Evolutionary conservation across 257 asterid species (phyloP), one percentile per base, ranked within the genome.

Genomic region (Nemophila menziesii): DNA sequence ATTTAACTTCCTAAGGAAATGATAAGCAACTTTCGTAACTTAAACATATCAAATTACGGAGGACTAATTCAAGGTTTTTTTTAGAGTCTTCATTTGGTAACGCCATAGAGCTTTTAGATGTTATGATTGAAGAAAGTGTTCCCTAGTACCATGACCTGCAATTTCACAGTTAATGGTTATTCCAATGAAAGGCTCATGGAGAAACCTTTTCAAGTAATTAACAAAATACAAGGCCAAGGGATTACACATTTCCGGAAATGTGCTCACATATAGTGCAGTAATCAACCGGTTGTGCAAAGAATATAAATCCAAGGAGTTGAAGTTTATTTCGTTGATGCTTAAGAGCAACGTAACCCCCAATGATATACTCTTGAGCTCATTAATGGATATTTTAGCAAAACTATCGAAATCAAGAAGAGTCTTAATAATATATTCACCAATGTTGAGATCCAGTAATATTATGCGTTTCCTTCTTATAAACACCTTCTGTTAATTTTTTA

Each of bases 321-420:
- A 68, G 71, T 64, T 82, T 21, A 58, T 75, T 20, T 76, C 83
- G 0, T 20, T 56, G 19, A 70, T 82, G 86, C 78, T 78, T 41
- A 72, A 72, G 54, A 57, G 48, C 38, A 49, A 65, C 34, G 20
- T 56, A 46, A 48, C 67, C 33, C 89, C 85, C 14, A 65, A 39
- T 57, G 63, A 73, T 64, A 80, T 69, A 36, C 54, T 61, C 20
- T 79, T 55, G 44, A 59, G 76, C 66, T 58, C 52, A 46, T 70
- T 80, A 49, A 40, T 77, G 1, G 69, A 66, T 50, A 82, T 79
- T 45, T 74, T 74, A 33, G 67, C 72, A 37, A 67, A 63, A 39
- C 80, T 74, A 60, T 65, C 49, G 8, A 50, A 71, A 51, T 45
- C 48, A 2, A 44, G 42, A 39, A 74, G 69, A 74, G 81, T 73